Conservation (phyloP, 208 protist species). For the Angomonas desouzai region DNA sequence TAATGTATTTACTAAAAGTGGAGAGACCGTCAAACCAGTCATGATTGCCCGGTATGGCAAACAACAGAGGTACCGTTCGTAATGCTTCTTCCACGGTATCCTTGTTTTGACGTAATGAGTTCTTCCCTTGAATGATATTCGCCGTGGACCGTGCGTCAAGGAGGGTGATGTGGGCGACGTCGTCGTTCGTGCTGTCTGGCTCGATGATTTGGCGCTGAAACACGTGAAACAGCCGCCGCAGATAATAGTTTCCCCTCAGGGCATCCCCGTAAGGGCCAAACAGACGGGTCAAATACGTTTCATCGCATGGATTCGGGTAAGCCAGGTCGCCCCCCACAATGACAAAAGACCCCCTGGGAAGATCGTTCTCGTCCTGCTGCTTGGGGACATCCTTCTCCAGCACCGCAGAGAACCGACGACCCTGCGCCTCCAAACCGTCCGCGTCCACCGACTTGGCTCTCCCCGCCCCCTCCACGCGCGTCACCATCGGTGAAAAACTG, state of each 20-base stretch:
- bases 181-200: constrained; percentile 32
- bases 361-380: constrained; percentile 11
- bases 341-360: constrained; percentile 75
- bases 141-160: constrained; percentile 44
- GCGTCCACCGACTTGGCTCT: background rate
- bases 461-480: constrained; percentile 1
- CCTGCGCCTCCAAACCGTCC: background rate
- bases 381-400: background rate
- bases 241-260: constrained; percentile 31
- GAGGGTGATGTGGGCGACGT: constrained; percentile 55
- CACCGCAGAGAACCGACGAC: background rate
- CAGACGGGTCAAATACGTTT: constrained; percentile 72
- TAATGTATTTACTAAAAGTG: constrained; percentile 75
- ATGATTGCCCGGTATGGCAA: constrained; percentile 86
- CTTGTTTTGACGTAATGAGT: constrained; percentile 20
- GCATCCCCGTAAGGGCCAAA: constrained; percentile 70
- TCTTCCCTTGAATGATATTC: constrained; percentile 22
- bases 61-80: constrained; percentile 62
- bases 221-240: constrained; percentile 46
- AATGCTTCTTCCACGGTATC: constrained; percentile 46
- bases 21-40: constrained; percentile 88
- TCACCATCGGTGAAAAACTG: background rate
- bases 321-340: constrained; percentile 80
- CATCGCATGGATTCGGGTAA: constrained; percentile 71
- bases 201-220: constrained; percentile 41